Evolutionary conservation across 23 red algal genomes (phyloP).

Genomic region (Cyanidium caldarium): DNA sequence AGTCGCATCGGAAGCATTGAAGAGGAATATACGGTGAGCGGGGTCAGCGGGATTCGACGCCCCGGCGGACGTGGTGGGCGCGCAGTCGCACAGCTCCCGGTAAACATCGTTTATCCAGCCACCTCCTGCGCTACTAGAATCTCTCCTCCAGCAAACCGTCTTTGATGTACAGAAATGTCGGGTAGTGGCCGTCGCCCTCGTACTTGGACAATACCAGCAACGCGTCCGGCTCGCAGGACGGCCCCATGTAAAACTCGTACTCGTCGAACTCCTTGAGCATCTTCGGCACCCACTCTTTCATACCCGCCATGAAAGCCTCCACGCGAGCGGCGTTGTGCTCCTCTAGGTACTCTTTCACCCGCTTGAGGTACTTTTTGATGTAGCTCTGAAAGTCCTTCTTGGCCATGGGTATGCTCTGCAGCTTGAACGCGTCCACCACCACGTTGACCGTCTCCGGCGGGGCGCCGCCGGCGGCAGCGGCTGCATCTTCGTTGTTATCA

Average conservation of each 20-base stretch:
- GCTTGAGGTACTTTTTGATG: slow-evolving; percentile 26
- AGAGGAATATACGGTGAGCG: too few relatives aligned
- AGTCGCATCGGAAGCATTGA: too few relatives aligned
- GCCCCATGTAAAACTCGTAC: slow-evolving; percentile 39
- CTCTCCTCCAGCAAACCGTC: slow-evolving; percentile 26
- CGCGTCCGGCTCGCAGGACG: slow-evolving; percentile 26
- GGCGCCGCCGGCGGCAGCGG: neutral
- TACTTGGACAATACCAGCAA: slow-evolving; percentile 19
- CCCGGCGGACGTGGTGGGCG: too few relatives aligned
- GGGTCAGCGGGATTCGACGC: too few relatives aligned
- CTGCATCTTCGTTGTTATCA: slow-evolving; percentile 27
- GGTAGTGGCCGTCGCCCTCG: slow-evolving; percentile 15
- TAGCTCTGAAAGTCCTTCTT: slow-evolving; percentile 24
- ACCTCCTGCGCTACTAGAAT: slow-evolving; percentile 11
- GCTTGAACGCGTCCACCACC: slow-evolving; percentile 20
- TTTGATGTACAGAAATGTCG: slow-evolving; percentile 26
- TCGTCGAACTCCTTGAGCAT: slow-evolving; percentile 37
- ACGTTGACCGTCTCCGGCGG: slow-evolving; percentile 19
- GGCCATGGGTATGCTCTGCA: slow-evolving; percentile 8
- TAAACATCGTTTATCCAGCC: too few relatives aligned
- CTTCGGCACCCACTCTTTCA: slow-evolving; percentile 39
- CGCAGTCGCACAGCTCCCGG: too few relatives aligned
- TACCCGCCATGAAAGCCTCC: slow-evolving; percentile 27
- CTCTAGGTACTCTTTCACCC: slow-evolving; percentile 29
- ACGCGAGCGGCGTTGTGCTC: slow-evolving; percentile 1